Percentiles rank a stretch among this genome's conserved stretches.
Conservation (phyloP, 2,329 filamentous ascomycete species). For the Cladophialophora yegresii region DNA sequence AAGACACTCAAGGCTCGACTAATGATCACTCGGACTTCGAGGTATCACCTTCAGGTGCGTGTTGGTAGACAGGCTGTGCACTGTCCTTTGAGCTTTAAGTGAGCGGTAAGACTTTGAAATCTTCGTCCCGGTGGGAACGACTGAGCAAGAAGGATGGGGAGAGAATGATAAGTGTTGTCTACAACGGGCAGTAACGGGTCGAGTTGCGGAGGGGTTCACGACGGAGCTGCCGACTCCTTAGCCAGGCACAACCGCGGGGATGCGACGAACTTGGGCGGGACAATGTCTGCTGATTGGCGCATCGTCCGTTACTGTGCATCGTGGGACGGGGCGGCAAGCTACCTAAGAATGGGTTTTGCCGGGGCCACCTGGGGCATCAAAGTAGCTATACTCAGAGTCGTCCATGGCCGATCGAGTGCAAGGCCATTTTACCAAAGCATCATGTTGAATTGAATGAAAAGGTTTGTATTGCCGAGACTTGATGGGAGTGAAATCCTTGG, state of each 20-base stretch:
- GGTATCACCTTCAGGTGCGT: not conserved
- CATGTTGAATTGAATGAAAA: not conserved
- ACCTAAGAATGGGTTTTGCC: not conserved
- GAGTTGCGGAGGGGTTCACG: not conserved
- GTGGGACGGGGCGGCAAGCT: not conserved
- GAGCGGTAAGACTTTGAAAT: not conserved
- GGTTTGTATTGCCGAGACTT: not conserved
- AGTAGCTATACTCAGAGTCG: not conserved
- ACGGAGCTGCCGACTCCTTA: not conserved
- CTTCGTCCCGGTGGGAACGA: not conserved
- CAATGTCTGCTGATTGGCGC: not conserved
- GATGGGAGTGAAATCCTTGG: not conserved
- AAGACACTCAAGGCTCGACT: not conserved
- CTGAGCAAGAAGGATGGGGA: not conserved
- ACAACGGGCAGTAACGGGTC: not conserved
- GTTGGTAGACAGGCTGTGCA: not conserved
- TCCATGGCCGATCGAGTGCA: not conserved
- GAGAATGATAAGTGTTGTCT: not conserved
- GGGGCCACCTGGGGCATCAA: not conserved
- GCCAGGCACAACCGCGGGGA: slow-evolving; percentile 3
- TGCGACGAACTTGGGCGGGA: not conserved
- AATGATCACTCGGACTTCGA: not conserved
- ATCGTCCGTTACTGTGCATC: not conserved
- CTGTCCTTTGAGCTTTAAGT: not conserved
- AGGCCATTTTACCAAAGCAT: not conserved